These are phyloP conservation scores for Adenanthera pavonina DNA, from an alignment of 306 rosid genomes.

Conservation along the genomic window DNA sequence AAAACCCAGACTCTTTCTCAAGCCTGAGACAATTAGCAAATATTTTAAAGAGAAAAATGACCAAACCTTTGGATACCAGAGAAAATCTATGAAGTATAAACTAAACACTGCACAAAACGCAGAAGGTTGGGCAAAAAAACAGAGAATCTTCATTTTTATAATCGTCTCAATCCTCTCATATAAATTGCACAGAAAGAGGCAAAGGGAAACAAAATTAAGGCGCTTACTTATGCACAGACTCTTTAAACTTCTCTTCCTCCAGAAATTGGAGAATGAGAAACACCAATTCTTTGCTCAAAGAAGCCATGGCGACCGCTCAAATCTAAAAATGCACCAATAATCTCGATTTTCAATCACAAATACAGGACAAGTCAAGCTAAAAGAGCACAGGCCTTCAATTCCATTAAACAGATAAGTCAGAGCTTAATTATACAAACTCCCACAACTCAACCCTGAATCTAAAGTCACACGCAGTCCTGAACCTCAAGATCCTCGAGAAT, in stretches of 20 bases:
- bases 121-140: neutral
- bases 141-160: neutral
- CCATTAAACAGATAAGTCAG: constrained; percentile 19
- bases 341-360: constrained; percentile 19
- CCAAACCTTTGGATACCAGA: constrained; percentile 16
- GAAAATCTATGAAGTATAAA: neutral
- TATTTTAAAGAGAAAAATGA: constrained; percentile 21
- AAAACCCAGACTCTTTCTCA: constrained; percentile 90
- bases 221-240: constrained; percentile 73
- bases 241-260: constrained; percentile 81
- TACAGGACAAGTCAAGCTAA: neutral
- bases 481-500: constrained; percentile 34
- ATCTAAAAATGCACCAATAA: neutral
- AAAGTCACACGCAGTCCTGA: constrained; percentile 32
- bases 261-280: constrained; percentile 86
- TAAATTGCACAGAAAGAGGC: neutral
- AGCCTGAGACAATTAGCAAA: constrained; percentile 55
- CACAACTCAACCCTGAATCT: constrained; percentile 28
- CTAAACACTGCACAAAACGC: neutral
- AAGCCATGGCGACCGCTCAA: constrained; percentile 48
- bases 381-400: constrained; percentile 29
- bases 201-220: constrained; percentile 9
- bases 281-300: constrained; percentile 72
- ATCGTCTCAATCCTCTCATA: constrained; percentile 9
- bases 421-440: constrained; percentile 9